Evolutionary conservation across 208 protist species (phyloP).

Genomic region (Trypanosomatidae sp.): DNA sequence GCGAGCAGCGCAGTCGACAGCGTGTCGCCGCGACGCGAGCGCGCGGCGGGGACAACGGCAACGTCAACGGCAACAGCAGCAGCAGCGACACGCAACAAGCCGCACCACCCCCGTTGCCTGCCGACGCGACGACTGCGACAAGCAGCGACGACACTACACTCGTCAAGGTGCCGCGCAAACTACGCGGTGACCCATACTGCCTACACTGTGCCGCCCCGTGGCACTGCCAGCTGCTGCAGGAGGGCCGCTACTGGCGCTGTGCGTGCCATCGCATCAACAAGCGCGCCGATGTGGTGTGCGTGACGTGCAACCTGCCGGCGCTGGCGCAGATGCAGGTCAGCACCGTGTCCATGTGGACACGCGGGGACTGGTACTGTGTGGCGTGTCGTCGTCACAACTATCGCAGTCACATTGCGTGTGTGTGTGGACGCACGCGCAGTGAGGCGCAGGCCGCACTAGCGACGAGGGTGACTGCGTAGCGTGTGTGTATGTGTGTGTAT

Average conservation of each 20-base stretch:
- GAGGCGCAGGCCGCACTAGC: no score
- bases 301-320: constrained; percentile 39
- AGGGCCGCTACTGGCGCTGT: constrained; percentile 38
- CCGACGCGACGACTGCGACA: no score
- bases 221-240: constrained; percentile 34
- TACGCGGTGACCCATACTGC: constrained; percentile 18
- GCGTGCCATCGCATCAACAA: constrained; percentile 53
- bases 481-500: no score
- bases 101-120: no score
- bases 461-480: no score
- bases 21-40: neutral
- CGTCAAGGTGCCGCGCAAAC: constrained; percentile 9
- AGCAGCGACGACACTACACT: neutral
- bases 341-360: constrained; percentile 45
- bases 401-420: constrained; percentile 23
- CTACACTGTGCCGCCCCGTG: constrained; percentile 38
- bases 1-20: no score
- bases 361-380: constrained; percentile 55
- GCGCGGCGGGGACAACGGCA: neutral
- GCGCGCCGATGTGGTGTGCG: constrained; percentile 8
- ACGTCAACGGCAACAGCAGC: neutral
- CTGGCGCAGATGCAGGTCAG: constrained; percentile 15
- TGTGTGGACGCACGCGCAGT: no score
- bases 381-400: constrained; percentile 46
- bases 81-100: no score